Conservation (phyloP, 73 alveolate species). For the Paramecium bursaria region DNA sequence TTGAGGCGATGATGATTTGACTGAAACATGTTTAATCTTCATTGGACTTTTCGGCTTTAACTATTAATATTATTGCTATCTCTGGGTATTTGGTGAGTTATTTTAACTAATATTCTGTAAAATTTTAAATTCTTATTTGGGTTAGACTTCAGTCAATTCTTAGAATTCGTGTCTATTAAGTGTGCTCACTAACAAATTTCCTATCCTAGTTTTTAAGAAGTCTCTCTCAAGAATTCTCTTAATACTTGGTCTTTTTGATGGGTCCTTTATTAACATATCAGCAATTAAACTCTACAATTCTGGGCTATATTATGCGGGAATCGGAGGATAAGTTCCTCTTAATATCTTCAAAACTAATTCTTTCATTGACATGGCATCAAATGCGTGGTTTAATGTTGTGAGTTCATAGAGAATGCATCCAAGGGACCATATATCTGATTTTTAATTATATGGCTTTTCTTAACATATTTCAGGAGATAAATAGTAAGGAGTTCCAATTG, state of each 20-base stretch:
- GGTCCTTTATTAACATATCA: slow-evolving; percentile 88
- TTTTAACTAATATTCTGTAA: slow-evolving; percentile 27
- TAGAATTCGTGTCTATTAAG: slow-evolving; percentile 47
- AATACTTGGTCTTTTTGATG: slow-evolving; percentile 85
- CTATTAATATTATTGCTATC: too few species aligned
- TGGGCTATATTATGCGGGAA: slow-evolving; percentile 77
- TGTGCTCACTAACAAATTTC: slow-evolving; percentile 31
- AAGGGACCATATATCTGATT: slow-evolving; percentile 99
- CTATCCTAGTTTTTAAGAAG: slow-evolving; percentile 69
- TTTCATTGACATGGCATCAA: slow-evolving; percentile 96
- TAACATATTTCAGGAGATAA: slow-evolving; percentile 98
- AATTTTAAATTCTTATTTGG: neutral
- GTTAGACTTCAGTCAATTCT: slow-evolving; percentile 34
- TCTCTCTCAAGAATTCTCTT: slow-evolving; percentile 84
- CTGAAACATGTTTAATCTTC: too few species aligned
- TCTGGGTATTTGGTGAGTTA: slow-evolving; percentile 38
- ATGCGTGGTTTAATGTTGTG: slow-evolving; percentile 98
- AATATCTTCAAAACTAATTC: slow-evolving; percentile 90
- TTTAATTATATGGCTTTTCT: slow-evolving; percentile 96
- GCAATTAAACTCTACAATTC: slow-evolving; percentile 77
- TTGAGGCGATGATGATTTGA: too few species aligned
- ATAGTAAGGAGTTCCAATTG: slow-evolving; percentile 99
- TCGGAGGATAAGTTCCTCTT: slow-evolving; percentile 88
- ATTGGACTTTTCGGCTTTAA: too few species aligned
- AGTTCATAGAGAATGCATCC: slow-evolving; percentile 99